Evolutionary conservation across 208 protist genomes (phyloP).

Genomic region (Trypanosoma lewisi): DNA sequence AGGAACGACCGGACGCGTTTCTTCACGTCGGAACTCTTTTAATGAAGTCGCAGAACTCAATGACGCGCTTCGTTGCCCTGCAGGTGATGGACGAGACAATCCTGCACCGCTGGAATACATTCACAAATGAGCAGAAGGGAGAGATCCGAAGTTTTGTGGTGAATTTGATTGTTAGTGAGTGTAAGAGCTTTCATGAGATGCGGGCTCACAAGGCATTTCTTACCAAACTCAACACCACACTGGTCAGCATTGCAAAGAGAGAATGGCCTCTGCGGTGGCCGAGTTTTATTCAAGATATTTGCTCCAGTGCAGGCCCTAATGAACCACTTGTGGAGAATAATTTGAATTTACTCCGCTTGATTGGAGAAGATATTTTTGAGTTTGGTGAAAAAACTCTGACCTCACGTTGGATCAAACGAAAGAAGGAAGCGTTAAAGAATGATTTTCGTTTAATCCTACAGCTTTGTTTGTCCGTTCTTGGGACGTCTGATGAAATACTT

Average conservation of each 20-base stretch:
- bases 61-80: conserved; percentile 91
- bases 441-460: conserved; percentile 96
- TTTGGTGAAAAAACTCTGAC: conserved; percentile 97
- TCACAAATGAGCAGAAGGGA: conserved; percentile 88
- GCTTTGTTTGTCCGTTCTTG: conserved; percentile 84
- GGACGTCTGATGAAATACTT: conserved; percentile 44
- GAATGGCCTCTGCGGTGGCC: conserved; percentile 98
- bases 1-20: conserved; percentile 91
- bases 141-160: conserved; percentile 96
- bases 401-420: conserved; percentile 91
- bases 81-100: conserved; percentile 94
- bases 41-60: conserved; percentile 50
- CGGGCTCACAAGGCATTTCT: conserved; percentile 66
- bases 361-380: conserved; percentile 98
- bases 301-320: conserved; percentile 86
- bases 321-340: conserved; percentile 98
- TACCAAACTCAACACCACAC: conserved; percentile 89
- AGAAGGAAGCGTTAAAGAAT: conserved; percentile 93
- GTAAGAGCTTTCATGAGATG: conserved; percentile 52
- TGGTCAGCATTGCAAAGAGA: conserved; percentile 97
- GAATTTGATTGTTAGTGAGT: conserved; percentile 91
- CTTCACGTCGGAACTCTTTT: conserved; percentile 91
- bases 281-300: conserved; percentile 97
- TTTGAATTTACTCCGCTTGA: conserved; percentile 94
- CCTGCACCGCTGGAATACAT: conserved; percentile 93